Conservation (phyloP, 2,329 filamentous ascomycete genomes). For the Zasmidium angulare region DNA sequence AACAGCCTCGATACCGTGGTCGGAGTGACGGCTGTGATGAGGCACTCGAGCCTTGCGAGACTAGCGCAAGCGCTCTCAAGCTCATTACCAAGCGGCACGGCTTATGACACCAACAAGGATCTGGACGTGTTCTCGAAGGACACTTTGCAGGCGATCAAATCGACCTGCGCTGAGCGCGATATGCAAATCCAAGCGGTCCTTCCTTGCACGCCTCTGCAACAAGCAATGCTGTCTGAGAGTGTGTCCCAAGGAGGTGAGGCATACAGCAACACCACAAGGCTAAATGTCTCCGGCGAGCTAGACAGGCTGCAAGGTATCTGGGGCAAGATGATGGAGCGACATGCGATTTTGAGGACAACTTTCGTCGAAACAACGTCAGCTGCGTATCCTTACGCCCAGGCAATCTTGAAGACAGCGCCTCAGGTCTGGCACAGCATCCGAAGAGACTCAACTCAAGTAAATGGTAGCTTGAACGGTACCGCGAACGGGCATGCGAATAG, state of each 20-base stretch:
- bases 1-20: constrained; percentile 50
- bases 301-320: constrained; percentile 59
- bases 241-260: constrained; percentile 46
- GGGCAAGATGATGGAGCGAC: constrained; percentile 61
- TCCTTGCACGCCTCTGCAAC: constrained; percentile 84
- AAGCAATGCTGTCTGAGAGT: constrained; percentile 74
- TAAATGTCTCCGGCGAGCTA: constrained; percentile 58
- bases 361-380: constrained; percentile 67
- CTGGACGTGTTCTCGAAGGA: constrained; percentile 1
- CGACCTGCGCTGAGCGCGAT: constrained; percentile 4
- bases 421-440: constrained; percentile 41
- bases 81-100: neutral
- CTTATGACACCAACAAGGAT: neutral
- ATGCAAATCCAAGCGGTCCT: constrained; percentile 56
- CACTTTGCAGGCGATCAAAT: constrained; percentile 11
- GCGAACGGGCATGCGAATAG: constrained; percentile 6
- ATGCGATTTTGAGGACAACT: constrained; percentile 75
- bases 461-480: constrained; percentile 4
- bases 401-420: constrained; percentile 57
- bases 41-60: constrained; percentile 63
- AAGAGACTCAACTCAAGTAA: neutral
- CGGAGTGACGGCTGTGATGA: constrained; percentile 68
- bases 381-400: constrained; percentile 67
- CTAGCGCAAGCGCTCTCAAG: constrained; percentile 39
- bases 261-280: constrained; percentile 72